Evolutionary conservation across 2,329 filamentous ascomycete genomes (phyloP).

Genomic region (Blastomyces silverae): DNA sequence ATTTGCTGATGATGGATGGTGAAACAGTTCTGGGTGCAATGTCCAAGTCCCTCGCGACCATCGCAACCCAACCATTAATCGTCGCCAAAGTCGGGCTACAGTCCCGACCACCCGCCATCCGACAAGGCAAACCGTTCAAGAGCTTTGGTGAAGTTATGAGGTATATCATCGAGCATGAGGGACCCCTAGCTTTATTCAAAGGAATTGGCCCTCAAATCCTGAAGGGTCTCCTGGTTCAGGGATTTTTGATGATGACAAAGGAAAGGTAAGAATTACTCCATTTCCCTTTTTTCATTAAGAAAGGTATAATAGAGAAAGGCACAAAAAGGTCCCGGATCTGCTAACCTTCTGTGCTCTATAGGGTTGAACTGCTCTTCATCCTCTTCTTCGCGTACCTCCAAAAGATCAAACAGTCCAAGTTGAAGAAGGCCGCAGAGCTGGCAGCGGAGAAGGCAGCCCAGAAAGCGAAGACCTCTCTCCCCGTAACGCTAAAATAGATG

Average conservation of each 20-base stretch:
- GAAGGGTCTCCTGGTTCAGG: slow-evolving; percentile 90
- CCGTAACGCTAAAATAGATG: slow-evolving; percentile 43
- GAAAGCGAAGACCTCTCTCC: slow-evolving; percentile 51
- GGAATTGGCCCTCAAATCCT: slow-evolving; percentile 89
- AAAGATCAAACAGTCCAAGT: slow-evolving; percentile 60
- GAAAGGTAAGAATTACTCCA: slow-evolving; percentile 58
- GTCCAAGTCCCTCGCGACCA: slow-evolving; percentile 86
- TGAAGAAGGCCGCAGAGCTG: slow-evolving; percentile 56
- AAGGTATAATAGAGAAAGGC: neutral
- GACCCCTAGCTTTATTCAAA: slow-evolving; percentile 80
- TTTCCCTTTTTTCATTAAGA: slow-evolving; percentile 6
- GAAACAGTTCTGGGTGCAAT: slow-evolving; percentile 73
- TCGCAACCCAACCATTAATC: slow-evolving; percentile 89
- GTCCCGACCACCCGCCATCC: slow-evolving; percentile 76
- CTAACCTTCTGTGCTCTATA: slow-evolving; percentile 31
- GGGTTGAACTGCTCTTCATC: slow-evolving; percentile 82
- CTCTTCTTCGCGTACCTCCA: slow-evolving; percentile 76
- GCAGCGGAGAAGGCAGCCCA: slow-evolving; percentile 58
- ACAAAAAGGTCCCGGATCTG: neutral
- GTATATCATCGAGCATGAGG: slow-evolving; percentile 88
- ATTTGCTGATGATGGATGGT: slow-evolving; percentile 17
- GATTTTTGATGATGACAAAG: slow-evolving; percentile 98
- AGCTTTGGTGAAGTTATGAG: slow-evolving; percentile 90
- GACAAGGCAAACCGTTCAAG: slow-evolving; percentile 86
- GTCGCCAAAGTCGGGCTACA: slow-evolving; percentile 96